Evolutionary conservation across 371 early-diverging fungal species (phyloP).

Genomic region (Mucor lusitanicus): DNA sequence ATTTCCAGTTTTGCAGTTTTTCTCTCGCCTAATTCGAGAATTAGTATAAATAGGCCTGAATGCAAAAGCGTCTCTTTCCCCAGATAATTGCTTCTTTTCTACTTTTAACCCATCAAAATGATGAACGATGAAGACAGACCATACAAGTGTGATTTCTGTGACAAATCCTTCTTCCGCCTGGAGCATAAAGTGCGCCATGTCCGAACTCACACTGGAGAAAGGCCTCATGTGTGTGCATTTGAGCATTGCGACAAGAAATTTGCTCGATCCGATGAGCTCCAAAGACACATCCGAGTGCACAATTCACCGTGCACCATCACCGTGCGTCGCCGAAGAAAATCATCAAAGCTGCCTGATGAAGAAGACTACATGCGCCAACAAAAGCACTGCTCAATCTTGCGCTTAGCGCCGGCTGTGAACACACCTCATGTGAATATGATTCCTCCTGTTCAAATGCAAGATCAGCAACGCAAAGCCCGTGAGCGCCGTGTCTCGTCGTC

Average conservation of each 20-base stretch:
- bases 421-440: neutral
- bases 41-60: neutral
- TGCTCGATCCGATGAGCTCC: slow-evolving; percentile 86
- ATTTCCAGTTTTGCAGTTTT: slow-evolving; percentile 10
- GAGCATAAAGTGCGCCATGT: slow-evolving; percentile 84
- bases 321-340: slow-evolving; percentile 9
- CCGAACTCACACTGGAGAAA: slow-evolving; percentile 89
- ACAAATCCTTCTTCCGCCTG: slow-evolving; percentile 74
- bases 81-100: neutral
- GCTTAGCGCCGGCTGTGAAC: slow-evolving; percentile 20
- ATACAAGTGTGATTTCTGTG: slow-evolving; percentile 74
- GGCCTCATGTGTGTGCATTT: slow-evolving; percentile 75
- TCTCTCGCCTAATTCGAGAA: neutral
- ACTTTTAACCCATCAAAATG: neutral
- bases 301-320: slow-evolving; percentile 31
- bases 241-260: slow-evolving; percentile 80
- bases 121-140: slow-evolving; percentile 35
- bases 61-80: neutral
- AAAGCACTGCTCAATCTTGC: slow-evolving; percentile 45
- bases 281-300: slow-evolving; percentile 74
- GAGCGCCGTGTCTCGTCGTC: slow-evolving; percentile 23
- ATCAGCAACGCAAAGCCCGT: slow-evolving; percentile 14
- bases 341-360: slow-evolving; percentile 33
- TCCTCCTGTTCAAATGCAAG: neutral
- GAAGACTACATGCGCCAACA: slow-evolving; percentile 44